Conservation (phyloP, 2,329 filamentous ascomycete species). For the Xylariales sp. region DNA sequence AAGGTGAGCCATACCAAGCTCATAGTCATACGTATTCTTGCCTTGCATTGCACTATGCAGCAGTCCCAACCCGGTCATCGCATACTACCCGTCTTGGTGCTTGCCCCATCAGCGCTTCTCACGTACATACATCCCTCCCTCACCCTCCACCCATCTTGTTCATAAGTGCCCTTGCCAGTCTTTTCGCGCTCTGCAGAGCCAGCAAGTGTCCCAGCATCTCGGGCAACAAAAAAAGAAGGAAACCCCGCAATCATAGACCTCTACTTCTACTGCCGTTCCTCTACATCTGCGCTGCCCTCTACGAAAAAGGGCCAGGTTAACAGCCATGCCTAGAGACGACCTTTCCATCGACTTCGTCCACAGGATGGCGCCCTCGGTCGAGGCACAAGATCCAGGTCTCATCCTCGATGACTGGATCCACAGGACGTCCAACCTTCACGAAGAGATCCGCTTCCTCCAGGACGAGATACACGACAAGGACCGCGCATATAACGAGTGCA, state of each 20-base stretch:
- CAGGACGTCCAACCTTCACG: conserved; percentile 71
- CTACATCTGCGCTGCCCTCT: too few relatives aligned
- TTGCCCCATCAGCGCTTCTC: not conserved
- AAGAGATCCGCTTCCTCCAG: conserved; percentile 77
- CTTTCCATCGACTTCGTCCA: conserved; percentile 65
- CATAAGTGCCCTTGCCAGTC: not conserved
- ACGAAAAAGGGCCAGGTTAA: conserved; percentile 46
- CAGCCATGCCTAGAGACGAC: conserved; percentile 69
- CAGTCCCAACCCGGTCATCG: not conserved
- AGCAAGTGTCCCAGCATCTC: too few relatives aligned
- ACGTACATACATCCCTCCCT: not conserved
- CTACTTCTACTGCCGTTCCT: not conserved
- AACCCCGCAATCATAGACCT: not conserved
- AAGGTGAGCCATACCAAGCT: conserved; percentile 10
- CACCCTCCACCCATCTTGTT: not conserved
- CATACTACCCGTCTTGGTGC: not conserved
- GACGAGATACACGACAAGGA: conserved; percentile 82
- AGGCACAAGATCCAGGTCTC: conserved; percentile 59
- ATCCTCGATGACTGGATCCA: conserved; percentile 77
- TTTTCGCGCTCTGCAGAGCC: not conserved
- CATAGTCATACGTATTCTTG: conserved; percentile 4
- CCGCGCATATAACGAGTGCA: conserved; percentile 62
- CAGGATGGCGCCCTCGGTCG: conserved; percentile 56
- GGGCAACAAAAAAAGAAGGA: too few relatives aligned
- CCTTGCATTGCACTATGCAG: not conserved